These are phyloP conservation scores for Seiridium cupressi DNA, from an alignment of 2,329 filamentous ascomycete species.

Conservation along the genomic window DNA sequence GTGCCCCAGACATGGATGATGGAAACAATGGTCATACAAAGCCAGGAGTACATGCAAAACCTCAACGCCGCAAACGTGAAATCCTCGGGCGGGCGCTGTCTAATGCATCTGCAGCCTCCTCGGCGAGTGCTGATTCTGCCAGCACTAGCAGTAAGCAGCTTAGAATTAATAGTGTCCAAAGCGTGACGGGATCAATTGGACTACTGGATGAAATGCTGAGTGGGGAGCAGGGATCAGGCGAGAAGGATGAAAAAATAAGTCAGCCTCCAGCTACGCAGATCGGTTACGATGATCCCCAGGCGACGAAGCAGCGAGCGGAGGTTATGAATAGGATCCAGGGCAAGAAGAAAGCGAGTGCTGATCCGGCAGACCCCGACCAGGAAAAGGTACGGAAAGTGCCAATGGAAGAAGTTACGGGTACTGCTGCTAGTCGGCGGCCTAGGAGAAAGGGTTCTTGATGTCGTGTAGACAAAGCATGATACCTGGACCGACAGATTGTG, in stretches of 20 bases:
- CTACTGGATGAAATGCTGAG: constrained; percentile 14
- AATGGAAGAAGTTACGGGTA: background rate
- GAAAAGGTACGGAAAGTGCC: background rate
- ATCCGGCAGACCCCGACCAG: background rate
- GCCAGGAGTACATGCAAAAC: constrained; percentile 15
- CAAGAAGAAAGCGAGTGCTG: background rate
- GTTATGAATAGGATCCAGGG: constrained; percentile 21
- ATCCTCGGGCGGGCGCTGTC: constrained; percentile 59
- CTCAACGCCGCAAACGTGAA: constrained; percentile 38
- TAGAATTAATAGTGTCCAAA: constrained; percentile 13
- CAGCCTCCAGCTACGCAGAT: constrained; percentile 50
- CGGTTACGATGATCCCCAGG: constrained; percentile 51
- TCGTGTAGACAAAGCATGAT: too few relatives aligned
- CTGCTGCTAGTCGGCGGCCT: background rate
- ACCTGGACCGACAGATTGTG: too few relatives aligned
- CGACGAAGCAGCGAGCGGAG: constrained; percentile 30
- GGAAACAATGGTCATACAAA: constrained; percentile 10
- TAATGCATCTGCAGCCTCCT: constrained; percentile 50
- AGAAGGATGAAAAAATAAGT: constrained; percentile 9
- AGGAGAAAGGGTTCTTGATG: constrained; percentile 2
- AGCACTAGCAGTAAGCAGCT: constrained; percentile 3
- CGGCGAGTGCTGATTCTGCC: constrained; percentile 42
- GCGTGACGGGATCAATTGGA: constrained; percentile 6
- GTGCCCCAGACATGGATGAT: constrained; percentile 8
- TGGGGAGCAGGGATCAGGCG: constrained; percentile 6